A percentile compares a stretch with the other conserved stretches of the same genome.
phyloP scores from a whole-genome alignment of 2,329 filamentous ascomycete genomes.

The Exophiala calicioides region DNA sequence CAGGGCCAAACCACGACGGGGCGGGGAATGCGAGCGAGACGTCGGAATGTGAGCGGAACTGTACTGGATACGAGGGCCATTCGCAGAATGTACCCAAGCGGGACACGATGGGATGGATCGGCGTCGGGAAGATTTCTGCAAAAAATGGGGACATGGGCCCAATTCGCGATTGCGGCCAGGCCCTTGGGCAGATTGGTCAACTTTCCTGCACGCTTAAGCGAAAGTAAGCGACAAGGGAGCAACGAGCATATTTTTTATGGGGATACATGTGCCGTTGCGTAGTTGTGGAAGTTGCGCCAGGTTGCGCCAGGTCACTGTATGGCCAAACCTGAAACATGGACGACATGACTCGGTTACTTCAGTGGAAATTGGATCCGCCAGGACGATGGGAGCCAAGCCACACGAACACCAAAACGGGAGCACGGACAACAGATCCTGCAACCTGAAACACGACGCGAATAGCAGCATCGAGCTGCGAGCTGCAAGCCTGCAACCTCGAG shows the following conservation, averaged over 20 bases:
- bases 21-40: constrained; percentile 9
- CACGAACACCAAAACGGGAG: neutral
- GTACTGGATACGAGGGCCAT: no score
- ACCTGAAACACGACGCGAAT: constrained; percentile 18
- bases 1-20: constrained; percentile 1
- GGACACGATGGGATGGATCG: no score
- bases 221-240: constrained; percentile 18
- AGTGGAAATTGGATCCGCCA: constrained; percentile 17
- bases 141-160: no score
- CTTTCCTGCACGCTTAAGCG: constrained; percentile 16
- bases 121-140: no score
- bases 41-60: constrained; percentile 3
- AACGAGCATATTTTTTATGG: neutral
- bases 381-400: neutral
- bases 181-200: no score
- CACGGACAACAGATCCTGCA: constrained; percentile 6
- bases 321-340: constrained; percentile 16
- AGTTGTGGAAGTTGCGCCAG: constrained; percentile 22
- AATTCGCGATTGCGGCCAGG: no score
- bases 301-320: constrained; percentile 5
- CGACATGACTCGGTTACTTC: constrained; percentile 4
- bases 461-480: neutral
- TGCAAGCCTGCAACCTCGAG: neutral
- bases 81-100: no score
- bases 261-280: constrained; percentile 7